These are phyloP conservation scores for Naganishia sp. DNA, from an alignment of 1,284 basidiomycete species.

Conservation along the genomic window DNA sequence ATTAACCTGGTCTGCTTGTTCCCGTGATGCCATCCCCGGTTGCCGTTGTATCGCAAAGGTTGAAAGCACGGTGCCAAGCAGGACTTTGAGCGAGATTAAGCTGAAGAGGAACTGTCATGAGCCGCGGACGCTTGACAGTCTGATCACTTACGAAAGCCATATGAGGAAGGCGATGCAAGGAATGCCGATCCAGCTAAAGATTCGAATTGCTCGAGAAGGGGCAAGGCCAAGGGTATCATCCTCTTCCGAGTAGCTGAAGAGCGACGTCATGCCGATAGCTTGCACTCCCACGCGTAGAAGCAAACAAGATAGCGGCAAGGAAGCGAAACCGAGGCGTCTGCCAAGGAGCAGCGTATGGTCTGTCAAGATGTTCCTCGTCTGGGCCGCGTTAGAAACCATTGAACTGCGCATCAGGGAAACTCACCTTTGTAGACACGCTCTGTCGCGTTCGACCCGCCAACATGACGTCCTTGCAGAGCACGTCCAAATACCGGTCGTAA, in stretches of 20 bases:
- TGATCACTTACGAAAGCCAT: constrained; percentile 72
- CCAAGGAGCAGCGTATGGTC: constrained; percentile 57
- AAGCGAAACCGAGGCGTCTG: constrained; percentile 88
- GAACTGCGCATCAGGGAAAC: constrained; percentile 29
- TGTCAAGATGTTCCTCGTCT: constrained; percentile 18
- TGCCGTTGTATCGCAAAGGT: constrained; percentile 76
- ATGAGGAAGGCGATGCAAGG: constrained; percentile 65
- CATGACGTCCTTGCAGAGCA: constrained; percentile 89
- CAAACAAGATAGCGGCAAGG: constrained; percentile 86
- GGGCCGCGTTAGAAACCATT: neutral
- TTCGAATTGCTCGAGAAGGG: constrained; percentile 48
- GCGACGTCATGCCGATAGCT: constrained; percentile 65
- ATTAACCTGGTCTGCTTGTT: constrained; percentile 70
- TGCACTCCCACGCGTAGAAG: constrained; percentile 86
- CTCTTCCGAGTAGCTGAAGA: constrained; percentile 57
- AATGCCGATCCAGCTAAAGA: constrained; percentile 64
- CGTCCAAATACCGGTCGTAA: constrained; percentile 93
- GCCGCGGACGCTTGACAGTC: neutral
- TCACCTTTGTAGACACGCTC: constrained; percentile 68
- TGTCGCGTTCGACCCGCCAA: constrained; percentile 69
- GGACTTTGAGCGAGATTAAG: constrained; percentile 79
- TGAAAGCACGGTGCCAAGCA: constrained; percentile 81
- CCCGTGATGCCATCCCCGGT: constrained; percentile 73
- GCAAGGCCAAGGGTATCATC: constrained; percentile 43
- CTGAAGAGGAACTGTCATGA: constrained; percentile 52